Base-by-base conservation (phyloP, 345 rosid genomes). In the Gynandropsis gynandra region DNA sequence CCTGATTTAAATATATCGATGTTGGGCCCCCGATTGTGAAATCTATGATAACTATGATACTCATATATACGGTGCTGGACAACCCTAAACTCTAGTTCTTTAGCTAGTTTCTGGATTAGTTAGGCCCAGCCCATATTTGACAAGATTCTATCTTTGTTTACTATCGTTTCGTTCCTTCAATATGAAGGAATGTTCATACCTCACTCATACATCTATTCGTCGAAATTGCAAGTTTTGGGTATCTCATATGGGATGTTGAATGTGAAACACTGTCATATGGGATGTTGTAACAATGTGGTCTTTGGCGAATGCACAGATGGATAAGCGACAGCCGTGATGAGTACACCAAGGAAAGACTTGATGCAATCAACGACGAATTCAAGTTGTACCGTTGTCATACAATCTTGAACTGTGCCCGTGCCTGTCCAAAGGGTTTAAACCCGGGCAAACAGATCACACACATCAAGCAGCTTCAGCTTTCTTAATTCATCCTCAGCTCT, bases 321-420 rank as follows among this genome's bases (percentile, higher is more conserved):
- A 88, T 93, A 49, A 80, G 78, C 1, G 99, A 93, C 60, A 93
- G 99, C 76, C 89, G 97, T 21, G 97, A 93, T 73, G 97, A 93
- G 76, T 93, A 61, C 64, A 88, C 97, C 1, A 67, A 80, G 68
- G 99, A 93, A 63, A 74, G 99, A 16, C 72, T 83, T 52, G 90
- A 78, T 7, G 95, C 99, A 9, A 64, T 93, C 51, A 75, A 88
- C 39, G 90, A 88, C 1, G 97, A 92, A 75, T 92, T 80, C 66
- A 92, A 92, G 89, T 85, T 92, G 16, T 88, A 88, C 65, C 83
- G 97, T n/a, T 93, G 99, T 73, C 97, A 88, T 69, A 85, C 97
- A 10, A 88, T 93, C 67, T 66, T 92, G 89, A 92, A 88, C 53
- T 92, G 99, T 65, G 90, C 97, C 1, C 84, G 85, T 33, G 99